Base-by-base conservation (phyloP, 2,329 filamentous ascomycete genomes). In the Phaeomoniella chlamydospora region DNA sequence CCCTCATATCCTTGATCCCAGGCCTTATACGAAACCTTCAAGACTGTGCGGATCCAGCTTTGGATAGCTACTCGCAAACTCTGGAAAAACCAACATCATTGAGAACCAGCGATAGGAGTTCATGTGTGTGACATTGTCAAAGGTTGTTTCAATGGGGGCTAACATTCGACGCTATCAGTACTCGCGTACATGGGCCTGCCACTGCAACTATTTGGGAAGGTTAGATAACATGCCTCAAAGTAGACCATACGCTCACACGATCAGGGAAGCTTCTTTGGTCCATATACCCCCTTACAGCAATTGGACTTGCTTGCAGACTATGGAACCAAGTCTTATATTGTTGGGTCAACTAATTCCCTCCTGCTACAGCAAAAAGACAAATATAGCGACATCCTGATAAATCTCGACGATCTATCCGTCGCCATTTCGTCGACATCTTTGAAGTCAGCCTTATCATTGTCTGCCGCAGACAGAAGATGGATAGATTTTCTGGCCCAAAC, bases 321-420 rank as follows among this genome's bases (percentile, higher is more conserved):
- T 48, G 83, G 85, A 30, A 96, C 90, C 14, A 96, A 94, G 61
- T 94, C 88, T 2, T 98, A 96, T 50, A 81, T 98, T 37, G 87
- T 98, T 39, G 90, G 90, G 43, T 94, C 87, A 45, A 98, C 90
- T 26, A 98, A 98, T 56, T 93, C 86, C 4, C 68, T 98, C 15
- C 68, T 98, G 19, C 64, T 98, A 9, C 87, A 94, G 50, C 90
- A 98, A 55, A 92, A 78, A 55, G 88, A 98, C 53, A 77, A 86
- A 31, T 96, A 98, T 56, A 93, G 86, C 55, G 90, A 98, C 51
- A 85, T 96, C 22, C 69, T 98, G 41, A 86, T 98, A 53, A 94
- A 98, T 62, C 76, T 98, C 14, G 90, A 98, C 54, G 87, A 94
- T 43, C 39, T 42, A 6, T 29, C 17, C 3, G 15, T 36, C 11